Base-by-base conservation (phyloP, 2,329 filamentous ascomycete genomes). In the Fusarium sp. region DNA sequence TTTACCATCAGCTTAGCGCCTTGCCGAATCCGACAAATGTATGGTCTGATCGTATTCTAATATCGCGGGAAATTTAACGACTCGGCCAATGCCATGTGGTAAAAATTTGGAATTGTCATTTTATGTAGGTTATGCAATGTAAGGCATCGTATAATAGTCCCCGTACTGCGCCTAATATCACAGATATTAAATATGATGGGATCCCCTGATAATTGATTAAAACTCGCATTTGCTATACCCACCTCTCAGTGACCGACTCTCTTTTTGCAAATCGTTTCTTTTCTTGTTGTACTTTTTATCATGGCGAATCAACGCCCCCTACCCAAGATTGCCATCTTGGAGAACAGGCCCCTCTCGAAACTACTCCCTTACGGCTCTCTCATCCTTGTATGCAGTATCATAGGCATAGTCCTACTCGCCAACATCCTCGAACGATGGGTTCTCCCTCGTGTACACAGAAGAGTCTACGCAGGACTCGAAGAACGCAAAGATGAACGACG, bases 391-490 rank as follows among this genome's bases (percentile, higher is more conserved):
- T 41, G 12, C 10, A 51, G 60, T 7, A 51, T 65, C 13, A 34
- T 65, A 24, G 45, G 40, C 13, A 29, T 64, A 24, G 61, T 49
- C 14, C 30, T 65, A 12, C 30, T 65, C 22, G 37, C 61, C 45
- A 65, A 65, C 22, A 40, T 25, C 7, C 60, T 65, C n/a, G 61
- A 65, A 32, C 40, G 61, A 51, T 65, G 61, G 61, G 18, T 65
- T 7, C n/a, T 65, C 16, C 61, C 44, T 2, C 13, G 18, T 3
- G 10, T 58, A 5, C 64, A 65, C 45, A 34, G 32, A 13, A 42
- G 48, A 8, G 18, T 65, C n/a, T 64, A 48, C 9, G 16, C 16
- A 9, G 25, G 20, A 4, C 45, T 65, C 18, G 44, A 65, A 44
- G 25, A 18, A 27, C 29, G 24, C 11, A 58, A 40, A 11, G 60